Evolutionary conservation across 768 basidiomycete species (phyloP), one percentile per base, ranked within the genome.

Genomic region (Xerocomellus amylosporus): DNA sequence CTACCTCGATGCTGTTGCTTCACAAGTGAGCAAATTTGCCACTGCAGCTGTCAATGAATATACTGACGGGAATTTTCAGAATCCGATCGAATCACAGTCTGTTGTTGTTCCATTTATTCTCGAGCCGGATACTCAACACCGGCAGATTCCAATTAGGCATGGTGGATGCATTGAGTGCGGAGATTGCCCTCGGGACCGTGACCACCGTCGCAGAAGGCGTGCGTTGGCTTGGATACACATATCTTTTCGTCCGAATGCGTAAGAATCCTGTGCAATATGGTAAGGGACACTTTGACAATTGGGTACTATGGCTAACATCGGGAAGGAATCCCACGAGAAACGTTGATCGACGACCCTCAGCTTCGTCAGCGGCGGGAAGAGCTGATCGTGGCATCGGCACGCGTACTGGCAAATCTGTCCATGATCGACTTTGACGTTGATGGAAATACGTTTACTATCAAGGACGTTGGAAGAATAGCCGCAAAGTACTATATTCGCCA

Each of bases 191-290:
- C 0, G 96, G 97, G 3, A 98, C 97, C 1, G 96, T 99, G 24
- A 81, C 92, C 1, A 95, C 83, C 61, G 80, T 87, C 36, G 74
- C 77, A 53, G 97, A 99, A 66, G 97, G 86, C 8, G 85, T 96
- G 14, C 86, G 86, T 58, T 99, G 97, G 97, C 75, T 99, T 39
- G 92, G 95, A 15, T 99, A 97, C 68, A 98, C 97, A 2, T 99
- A 98, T 68, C 81, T 98, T 30, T 93, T 90, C 66, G 94, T 98
- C 10, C 82, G 96, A 49, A 96, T 98, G 94, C 79, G 83, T 44
- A 90, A 88, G 67, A 96, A 94, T 63, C 95, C 96, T 3, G 84
- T 85, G 62, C 72, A 86, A 46, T 95, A 96, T 65, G 93, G 93
- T 90, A 58, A 51, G 75, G 20, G 4, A 17, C 24, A 13, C 19